Conservation (phyloP, 176 grass and related monocot genomes). For the Rhipidocladum racemiflorum region DNA sequence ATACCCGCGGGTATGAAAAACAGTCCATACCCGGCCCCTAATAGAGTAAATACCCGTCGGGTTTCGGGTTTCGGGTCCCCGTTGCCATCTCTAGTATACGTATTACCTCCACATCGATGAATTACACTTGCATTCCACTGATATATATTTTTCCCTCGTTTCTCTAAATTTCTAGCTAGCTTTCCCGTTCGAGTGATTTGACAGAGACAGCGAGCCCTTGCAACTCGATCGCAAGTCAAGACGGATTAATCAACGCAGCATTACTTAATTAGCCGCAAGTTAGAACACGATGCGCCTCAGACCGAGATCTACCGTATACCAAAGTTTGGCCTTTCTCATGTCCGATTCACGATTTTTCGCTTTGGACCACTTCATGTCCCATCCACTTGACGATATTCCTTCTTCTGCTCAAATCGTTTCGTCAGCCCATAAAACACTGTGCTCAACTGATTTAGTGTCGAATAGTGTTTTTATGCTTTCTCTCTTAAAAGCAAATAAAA, state of each 20-base stretch:
- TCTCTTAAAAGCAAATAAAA: too few species aligned
- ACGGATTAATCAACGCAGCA: not conserved
- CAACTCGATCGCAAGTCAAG: not conserved
- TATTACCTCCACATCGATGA: not conserved
- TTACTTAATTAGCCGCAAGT: not conserved
- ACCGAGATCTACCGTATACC: conserved; percentile 29
- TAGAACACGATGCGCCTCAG: not conserved
- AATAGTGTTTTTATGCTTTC: too few species aligned
- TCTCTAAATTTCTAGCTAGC: not conserved
- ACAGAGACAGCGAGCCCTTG: too few species aligned
- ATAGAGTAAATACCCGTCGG: too few species aligned
- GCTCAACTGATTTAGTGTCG: not conserved
- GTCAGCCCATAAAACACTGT: not conserved
- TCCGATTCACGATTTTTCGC: not conserved
- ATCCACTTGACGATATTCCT: conserved; percentile 1
- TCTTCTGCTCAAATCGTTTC: too few species aligned
- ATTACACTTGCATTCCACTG: too few species aligned
- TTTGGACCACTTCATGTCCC: conserved; percentile 21
- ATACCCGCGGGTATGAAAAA: too few species aligned
- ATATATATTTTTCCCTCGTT: not conserved
- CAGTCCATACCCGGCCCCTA: too few species aligned
- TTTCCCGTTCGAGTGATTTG: not conserved
- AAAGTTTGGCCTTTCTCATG: conserved; percentile 18
- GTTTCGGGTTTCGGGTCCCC: too few species aligned
- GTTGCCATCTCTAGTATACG: too few species aligned